Base-by-base conservation (phyloP, 768 basidiomycete species). In the Termitomyces titanicus region DNA sequence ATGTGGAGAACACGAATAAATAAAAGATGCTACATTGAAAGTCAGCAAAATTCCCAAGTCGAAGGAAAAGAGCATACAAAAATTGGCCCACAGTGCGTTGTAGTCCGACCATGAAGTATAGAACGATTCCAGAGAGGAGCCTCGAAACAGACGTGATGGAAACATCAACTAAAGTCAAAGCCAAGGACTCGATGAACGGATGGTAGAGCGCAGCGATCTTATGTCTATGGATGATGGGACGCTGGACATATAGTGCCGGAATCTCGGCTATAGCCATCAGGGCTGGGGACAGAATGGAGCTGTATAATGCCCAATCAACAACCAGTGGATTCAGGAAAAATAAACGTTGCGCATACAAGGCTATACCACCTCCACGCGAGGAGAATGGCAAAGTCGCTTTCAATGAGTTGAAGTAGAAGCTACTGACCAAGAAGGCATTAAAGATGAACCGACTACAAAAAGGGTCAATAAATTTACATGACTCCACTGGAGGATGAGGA, bases 341-440 rank as follows among this genome's bases (percentile, higher is more conserved):
- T 27, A 27, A 17, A 38, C 5, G 24, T 68, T n/a, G n/a, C n/a
- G n/a, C 80, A 25, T 67, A 86, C 80, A 91, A 89, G 78, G 88
- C 92, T n/a, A 93, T 73, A n/a, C 87, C 76, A 69, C 89, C 85
- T 38, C 88, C 89, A 15, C 90, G 81, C 18, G 86, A 84, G 75
- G 87, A 91, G 65, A 80, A 86, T 11, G 81, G 83, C 9, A 74
- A 68, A 0, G 89, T 88, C 5, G 72, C 70, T 27, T 80, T 71
- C 0, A 80, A 73, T 31, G 84, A 71, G 6, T 77, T 74, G 57
- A 83, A 74, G 76, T 88, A 92, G 24, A 89, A 79, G 0, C 82
- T 84, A 25, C 88, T 87, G 51, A 85, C 76, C 59, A 79, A 76
- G 6, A 78, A 51, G 17, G 68, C 73, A 60, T 79, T 77, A 59